A percentile compares a stretch with the other conserved stretches of the same genome.
Evolutionary conservation across 176 grass and related monocot genomes (phyloP).

Genomic region (Carex littledalei): DNA sequence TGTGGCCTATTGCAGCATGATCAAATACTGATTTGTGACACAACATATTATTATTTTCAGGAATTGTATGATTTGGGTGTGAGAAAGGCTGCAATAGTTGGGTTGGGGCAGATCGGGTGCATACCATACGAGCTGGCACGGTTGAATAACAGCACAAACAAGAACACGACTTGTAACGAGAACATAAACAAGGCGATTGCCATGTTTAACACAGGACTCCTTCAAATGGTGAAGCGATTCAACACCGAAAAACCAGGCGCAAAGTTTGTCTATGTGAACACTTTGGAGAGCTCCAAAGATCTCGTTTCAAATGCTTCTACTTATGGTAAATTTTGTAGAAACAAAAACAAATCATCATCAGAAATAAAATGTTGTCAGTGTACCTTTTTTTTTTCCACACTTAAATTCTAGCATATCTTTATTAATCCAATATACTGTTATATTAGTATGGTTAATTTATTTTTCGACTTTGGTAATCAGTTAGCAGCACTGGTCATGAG

Average conservation of each 20-base stretch:
- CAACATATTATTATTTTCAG: slow-evolving; percentile 12
- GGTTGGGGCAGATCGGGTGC: slow-evolving; percentile 74
- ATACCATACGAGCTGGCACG: slow-evolving; percentile 91
- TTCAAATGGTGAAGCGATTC: slow-evolving; percentile 56
- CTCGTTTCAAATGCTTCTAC: slow-evolving; percentile 35
- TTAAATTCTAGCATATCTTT: too few species aligned
- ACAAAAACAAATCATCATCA: not conserved
- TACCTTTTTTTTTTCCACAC: not conserved
- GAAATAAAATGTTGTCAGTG: not conserved
- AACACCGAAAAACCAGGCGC: slow-evolving; percentile 37
- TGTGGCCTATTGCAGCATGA: not conserved
- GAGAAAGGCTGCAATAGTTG: slow-evolving; percentile 61
- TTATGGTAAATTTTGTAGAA: slow-evolving; percentile 31
- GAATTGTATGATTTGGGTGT: slow-evolving; percentile 49
- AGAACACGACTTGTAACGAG: slow-evolving; percentile 45
- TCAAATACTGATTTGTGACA: not conserved
- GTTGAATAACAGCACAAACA: slow-evolving; percentile 13
- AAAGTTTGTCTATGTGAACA: slow-evolving; percentile 54
- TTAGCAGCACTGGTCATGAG: too few species aligned
- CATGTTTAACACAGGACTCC: slow-evolving; percentile 62
- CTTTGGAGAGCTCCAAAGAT: slow-evolving; percentile 43
- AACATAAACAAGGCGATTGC: slow-evolving; percentile 63
- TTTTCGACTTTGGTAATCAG: too few species aligned
- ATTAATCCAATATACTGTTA: too few species aligned
- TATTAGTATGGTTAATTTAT: too few species aligned